phyloP scores from a whole-genome alignment of 2,329 filamentous ascomycete species.

The Nemania sp. region DNA sequence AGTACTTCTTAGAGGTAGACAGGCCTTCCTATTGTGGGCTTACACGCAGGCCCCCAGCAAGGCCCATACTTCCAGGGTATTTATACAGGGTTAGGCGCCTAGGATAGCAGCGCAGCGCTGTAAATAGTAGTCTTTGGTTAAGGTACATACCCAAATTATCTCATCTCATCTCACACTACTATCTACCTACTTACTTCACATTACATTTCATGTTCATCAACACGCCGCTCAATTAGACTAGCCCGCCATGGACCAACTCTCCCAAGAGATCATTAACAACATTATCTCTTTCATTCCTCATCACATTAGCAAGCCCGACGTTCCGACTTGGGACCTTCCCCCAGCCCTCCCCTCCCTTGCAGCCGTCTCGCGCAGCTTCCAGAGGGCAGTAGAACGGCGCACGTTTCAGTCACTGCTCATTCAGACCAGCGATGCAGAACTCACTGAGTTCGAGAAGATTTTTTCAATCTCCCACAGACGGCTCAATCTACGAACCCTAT shows the following conservation, averaged over 20 bases:
- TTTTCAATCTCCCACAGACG: neutral
- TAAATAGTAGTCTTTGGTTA: too few species aligned
- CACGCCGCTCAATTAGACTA: neutral
- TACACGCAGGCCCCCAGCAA: too few species aligned
- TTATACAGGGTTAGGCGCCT: too few species aligned
- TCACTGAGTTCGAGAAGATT: neutral
- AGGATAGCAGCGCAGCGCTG: too few species aligned
- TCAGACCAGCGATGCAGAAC: neutral
- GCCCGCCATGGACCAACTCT: conserved; percentile 6
- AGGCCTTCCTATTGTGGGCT: too few species aligned
- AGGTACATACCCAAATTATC: too few species aligned
- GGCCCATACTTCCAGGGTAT: too few species aligned
- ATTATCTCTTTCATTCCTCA: conserved; percentile 4
- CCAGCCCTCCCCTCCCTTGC: neutral
- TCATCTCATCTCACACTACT: too few species aligned
- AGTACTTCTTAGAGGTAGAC: too few species aligned
- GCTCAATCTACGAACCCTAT: neutral
- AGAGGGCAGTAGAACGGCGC: conserved; percentile 12
- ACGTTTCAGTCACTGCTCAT: neutral
- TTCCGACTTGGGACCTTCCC: neutral
- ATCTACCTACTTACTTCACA: neutral
- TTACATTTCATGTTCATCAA: neutral
- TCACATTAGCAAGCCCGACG: neutral
- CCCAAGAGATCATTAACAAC: conserved; percentile 3
- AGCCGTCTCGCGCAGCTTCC: conserved; percentile 13